Evolutionary conservation across 2,329 filamentous ascomycete species (phyloP).

Genomic region (Esteya vermicola): DNA sequence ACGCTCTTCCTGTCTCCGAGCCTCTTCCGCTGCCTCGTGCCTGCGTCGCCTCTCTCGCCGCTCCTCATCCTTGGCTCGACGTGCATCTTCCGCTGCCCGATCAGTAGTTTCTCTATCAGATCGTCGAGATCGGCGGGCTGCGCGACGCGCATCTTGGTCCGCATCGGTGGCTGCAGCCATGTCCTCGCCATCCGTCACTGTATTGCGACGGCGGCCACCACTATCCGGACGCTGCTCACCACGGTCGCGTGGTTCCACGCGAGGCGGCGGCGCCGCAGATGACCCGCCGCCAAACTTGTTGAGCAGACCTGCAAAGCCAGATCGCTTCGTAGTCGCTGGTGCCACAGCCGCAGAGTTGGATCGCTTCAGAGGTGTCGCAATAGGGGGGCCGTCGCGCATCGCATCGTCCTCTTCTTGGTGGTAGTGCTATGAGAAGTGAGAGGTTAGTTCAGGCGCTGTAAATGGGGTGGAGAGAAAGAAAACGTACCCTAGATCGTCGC

Average conservation of each 20-base stretch:
- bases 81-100: constrained; percentile 39
- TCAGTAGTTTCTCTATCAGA: constrained; percentile 37
- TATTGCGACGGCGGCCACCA: constrained; percentile 31
- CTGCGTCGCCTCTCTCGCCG: constrained; percentile 39
- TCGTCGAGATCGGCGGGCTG: constrained; percentile 45
- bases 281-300: constrained; percentile 35
- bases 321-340: constrained; percentile 45
- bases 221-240: background rate
- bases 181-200: constrained; percentile 36
- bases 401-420: constrained; percentile 50
- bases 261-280: constrained; percentile 13
- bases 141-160: constrained; percentile 45
- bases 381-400: constrained; percentile 33
- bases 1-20: constrained; percentile 40
- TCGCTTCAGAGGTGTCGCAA: constrained; percentile 39
- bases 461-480: no score
- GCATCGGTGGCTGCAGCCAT: constrained; percentile 12
- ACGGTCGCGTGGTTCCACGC: constrained; percentile 14
- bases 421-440: no score
- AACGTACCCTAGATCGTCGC: constrained; percentile 28
- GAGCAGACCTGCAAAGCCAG: constrained; percentile 45
- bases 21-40: constrained; percentile 41
- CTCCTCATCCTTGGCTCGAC: constrained; percentile 40
- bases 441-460: no score
- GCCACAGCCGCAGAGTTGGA: no score